Evolutionary conservation across 2,329 filamentous ascomycete genomes (phyloP).

Genomic region (Dothideomycetes sp.): DNA sequence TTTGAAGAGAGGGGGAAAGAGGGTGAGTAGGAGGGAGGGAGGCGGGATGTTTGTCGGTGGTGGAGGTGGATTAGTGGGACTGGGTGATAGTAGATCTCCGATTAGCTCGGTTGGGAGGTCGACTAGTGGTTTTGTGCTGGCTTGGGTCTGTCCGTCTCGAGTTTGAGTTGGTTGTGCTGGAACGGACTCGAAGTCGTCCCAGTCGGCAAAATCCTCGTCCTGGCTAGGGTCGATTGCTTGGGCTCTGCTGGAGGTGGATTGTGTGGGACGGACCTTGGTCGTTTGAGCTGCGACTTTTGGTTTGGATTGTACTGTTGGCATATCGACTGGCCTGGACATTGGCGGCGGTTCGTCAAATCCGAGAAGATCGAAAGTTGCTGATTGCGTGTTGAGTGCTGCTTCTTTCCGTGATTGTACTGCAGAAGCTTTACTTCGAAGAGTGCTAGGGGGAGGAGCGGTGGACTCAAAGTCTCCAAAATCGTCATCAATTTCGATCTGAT

Average conservation of each 20-base stretch:
- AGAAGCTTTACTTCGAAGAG: background rate
- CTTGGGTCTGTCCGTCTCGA: background rate
- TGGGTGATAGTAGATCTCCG: conserved; percentile 1
- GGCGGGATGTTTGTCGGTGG: conserved; percentile 73
- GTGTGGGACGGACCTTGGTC: conserved; percentile 1
- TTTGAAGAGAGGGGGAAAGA: conserved; percentile 62
- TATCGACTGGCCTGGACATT: conserved; percentile 9
- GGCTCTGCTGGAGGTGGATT: conserved; percentile 4
- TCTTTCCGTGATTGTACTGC: background rate
- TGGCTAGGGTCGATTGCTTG: background rate
- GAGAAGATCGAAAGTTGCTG: conserved; percentile 14
- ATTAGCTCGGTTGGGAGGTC: conserved; percentile 4
- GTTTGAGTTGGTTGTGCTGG: conserved; percentile 9
- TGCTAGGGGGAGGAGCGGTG: background rate
- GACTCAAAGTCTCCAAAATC: conserved; percentile 24
- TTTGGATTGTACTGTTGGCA: conserved; percentile 22
- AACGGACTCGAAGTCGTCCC: conserved; percentile 33
- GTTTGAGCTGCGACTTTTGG: conserved; percentile 13
- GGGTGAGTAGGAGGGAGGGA: conserved; percentile 67
- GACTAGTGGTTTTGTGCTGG: conserved; percentile 1
- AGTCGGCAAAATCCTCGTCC: conserved; percentile 21
- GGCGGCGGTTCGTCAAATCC: conserved; percentile 12
- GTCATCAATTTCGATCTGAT: conserved; percentile 17
- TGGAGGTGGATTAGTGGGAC: conserved; percentile 8
- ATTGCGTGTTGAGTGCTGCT: background rate